Conservation (phyloP, 208 protist genomes). For the Acanthamoeba lenticulata region DNA sequence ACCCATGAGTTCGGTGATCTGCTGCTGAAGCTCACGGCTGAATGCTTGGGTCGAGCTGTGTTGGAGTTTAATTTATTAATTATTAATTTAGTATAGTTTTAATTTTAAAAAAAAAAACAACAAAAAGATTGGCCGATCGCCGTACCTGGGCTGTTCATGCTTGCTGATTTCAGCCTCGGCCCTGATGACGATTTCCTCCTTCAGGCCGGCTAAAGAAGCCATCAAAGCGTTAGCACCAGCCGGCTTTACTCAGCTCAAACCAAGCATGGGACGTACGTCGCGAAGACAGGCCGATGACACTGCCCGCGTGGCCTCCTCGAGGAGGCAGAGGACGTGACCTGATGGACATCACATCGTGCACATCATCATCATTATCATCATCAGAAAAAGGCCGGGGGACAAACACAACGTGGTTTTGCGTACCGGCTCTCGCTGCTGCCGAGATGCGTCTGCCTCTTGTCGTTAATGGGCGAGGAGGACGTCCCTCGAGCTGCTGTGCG, state of each 20-base stretch:
- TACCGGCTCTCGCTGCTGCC: background rate
- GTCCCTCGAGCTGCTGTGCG: too few species aligned
- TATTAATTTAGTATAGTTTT: background rate
- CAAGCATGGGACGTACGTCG: background rate
- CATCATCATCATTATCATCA: background rate
- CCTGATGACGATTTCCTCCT: background rate
- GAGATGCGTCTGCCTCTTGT: background rate
- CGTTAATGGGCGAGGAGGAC: background rate
- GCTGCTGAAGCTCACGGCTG: background rate
- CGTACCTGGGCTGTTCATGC: background rate
- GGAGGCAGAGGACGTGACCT: background rate
- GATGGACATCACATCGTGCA: background rate
- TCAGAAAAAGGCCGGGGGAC: background rate
- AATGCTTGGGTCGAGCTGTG: background rate
- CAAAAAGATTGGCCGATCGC: too few species aligned
- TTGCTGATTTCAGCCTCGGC: background rate
- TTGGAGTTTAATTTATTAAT: background rate
- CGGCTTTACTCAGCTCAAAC: background rate
- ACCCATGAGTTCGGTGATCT: background rate
- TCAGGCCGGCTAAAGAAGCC: background rate
- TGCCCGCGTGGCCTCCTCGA: too few species aligned
- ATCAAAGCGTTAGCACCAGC: background rate
- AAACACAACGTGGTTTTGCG: background rate
- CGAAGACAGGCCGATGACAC: background rate
- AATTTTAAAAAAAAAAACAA: too few species aligned